Percentiles rank a stretch among this genome's conserved stretches.
These are phyloP conservation scores for Chlorociboria aeruginascens DNA, from an alignment of 495 filamentous ascomycete genomes.

Conservation along the genomic window DNA sequence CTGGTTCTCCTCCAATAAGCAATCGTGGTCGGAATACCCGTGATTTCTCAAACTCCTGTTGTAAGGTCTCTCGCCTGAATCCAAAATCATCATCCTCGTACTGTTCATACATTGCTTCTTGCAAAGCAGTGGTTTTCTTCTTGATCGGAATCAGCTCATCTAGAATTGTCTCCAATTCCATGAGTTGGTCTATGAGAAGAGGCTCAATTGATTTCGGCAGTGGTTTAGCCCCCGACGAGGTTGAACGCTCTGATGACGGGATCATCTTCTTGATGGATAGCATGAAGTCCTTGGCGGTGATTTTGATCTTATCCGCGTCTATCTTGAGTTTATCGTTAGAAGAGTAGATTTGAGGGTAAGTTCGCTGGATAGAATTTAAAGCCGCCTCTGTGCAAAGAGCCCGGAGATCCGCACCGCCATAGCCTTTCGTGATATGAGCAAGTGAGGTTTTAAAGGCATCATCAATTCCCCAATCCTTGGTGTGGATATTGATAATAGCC, in stretches of 20 bases:
- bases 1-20: slow-evolving; percentile 61
- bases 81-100: slow-evolving; percentile 60
- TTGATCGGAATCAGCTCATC: slow-evolving; percentile 69
- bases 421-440: slow-evolving; percentile 84
- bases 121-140: slow-evolving; percentile 75
- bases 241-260: slow-evolving; percentile 83
- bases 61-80: slow-evolving; percentile 73
- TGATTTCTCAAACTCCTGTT: slow-evolving; percentile 81
- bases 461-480: slow-evolving; percentile 80
- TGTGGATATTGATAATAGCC: slow-evolving; percentile 89
- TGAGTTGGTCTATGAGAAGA: slow-evolving; percentile 60
- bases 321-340: slow-evolving; percentile 85
- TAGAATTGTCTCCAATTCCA: slow-evolving; percentile 50
- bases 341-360: slow-evolving; percentile 90
- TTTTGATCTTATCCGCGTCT: slow-evolving; percentile 67
- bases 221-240: slow-evolving; percentile 66
- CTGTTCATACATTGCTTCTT: slow-evolving; percentile 92
- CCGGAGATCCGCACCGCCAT: slow-evolving; percentile 88
- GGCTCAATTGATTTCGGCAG: slow-evolving; percentile 71
- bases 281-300: slow-evolving; percentile 92
- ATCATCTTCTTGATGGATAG: slow-evolving; percentile 90
- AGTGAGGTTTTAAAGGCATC: slow-evolving; percentile 69
- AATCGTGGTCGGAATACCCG: slow-evolving; percentile 82
- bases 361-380: slow-evolving; percentile 90
- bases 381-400: slow-evolving; percentile 96